Evolutionary conservation across 148 eudicot genomes (phyloP).

Genomic region (Arctostaphylos glauca): DNA sequence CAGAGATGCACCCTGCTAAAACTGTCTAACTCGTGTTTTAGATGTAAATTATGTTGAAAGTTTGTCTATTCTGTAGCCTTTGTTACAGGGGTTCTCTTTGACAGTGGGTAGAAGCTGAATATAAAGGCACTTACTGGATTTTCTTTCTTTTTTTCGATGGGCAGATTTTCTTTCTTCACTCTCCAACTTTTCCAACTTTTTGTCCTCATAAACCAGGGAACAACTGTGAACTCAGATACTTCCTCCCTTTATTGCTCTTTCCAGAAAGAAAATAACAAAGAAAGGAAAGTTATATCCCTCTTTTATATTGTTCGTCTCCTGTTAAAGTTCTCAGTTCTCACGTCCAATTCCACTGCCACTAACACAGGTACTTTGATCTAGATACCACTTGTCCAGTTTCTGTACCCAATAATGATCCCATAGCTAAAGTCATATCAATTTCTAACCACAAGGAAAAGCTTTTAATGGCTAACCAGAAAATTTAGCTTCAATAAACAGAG

Average conservation of each 20-base stretch:
- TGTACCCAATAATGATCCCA: background rate
- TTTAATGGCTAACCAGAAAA: background rate
- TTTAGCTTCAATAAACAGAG: background rate
- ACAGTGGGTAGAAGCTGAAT: background rate
- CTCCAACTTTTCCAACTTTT: no score
- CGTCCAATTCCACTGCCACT: background rate
- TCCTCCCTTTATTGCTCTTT: background rate
- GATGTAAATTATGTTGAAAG: no score
- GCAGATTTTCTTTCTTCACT: constrained; percentile 2
- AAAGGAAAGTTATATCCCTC: background rate
- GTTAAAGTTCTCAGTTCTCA: background rate
- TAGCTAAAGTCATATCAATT: background rate
- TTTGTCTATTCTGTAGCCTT: background rate
- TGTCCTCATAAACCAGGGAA: background rate
- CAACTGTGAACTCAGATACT: background rate
- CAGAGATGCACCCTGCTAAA: background rate
- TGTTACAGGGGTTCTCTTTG: background rate
- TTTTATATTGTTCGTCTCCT: background rate
- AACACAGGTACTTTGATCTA: background rate
- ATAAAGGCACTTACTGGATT: background rate
- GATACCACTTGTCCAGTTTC: background rate
- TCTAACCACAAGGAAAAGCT: background rate
- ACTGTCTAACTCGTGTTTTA: background rate
- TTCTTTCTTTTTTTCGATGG: background rate
- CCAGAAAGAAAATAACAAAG: background rate